These are phyloP conservation scores for Dictyostelium discoideum DNA, from an alignment of 78 protist genomes.

Conservation along the genomic window DNA sequence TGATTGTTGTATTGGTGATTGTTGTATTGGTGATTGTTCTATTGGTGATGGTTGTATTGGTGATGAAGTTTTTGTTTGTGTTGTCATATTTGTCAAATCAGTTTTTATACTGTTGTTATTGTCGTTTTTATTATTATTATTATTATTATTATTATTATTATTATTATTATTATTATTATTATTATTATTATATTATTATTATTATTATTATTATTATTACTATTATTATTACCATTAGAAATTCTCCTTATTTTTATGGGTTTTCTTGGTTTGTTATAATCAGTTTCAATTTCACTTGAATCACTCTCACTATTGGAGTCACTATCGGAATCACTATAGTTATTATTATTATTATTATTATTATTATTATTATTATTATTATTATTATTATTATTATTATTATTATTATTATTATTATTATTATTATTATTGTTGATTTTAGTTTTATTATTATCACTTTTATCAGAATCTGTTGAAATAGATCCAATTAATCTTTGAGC, in stretches of 20 bases:
- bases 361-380: background rate
- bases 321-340: background rate
- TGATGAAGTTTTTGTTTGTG: too few relatives aligned
- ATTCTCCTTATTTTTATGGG: background rate
- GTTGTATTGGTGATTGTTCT: too few relatives aligned
- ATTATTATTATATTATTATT: background rate
- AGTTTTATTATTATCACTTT: too few relatives aligned
- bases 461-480: background rate
- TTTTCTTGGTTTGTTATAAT: background rate
- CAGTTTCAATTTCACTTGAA: conserved; percentile 2
- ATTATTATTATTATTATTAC: background rate
- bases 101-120: too few relatives aligned
- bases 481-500: background rate
- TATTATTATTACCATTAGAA: background rate
- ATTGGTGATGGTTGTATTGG: too few relatives aligned
- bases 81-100: background rate
- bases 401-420: background rate
- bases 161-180: too few relatives aligned
- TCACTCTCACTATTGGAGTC: conserved; percentile 5
- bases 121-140: too few relatives aligned
- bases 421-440: background rate
- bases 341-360: background rate
- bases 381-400: background rate
- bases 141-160: too few relatives aligned
- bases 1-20: too few relatives aligned